Evolutionary conservation across 1,284 basidiomycete genomes (phyloP).

Genomic region (Rhizoctonia solani): DNA sequence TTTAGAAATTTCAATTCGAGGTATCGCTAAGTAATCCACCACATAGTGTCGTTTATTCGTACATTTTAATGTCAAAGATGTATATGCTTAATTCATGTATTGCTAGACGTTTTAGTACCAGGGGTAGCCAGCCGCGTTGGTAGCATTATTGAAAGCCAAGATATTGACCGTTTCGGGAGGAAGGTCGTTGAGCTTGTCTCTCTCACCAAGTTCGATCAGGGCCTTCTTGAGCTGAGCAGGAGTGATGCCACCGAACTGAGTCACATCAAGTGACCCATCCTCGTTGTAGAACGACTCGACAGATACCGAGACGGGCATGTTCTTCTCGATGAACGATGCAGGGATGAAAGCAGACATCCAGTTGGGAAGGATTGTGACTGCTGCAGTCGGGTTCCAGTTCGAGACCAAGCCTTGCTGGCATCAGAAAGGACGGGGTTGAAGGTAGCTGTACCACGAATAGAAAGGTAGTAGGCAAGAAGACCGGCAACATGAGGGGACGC

Average conservation of each 20-base stretch:
- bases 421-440: slow-evolving; percentile 57
- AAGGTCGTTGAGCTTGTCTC: slow-evolving; percentile 56
- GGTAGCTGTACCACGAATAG: slow-evolving; percentile 67
- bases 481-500: slow-evolving; percentile 68
- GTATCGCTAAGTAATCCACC: too few relatives aligned
- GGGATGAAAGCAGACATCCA: slow-evolving; percentile 41
- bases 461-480: slow-evolving; percentile 82
- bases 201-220: slow-evolving; percentile 64
- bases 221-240: slow-evolving; percentile 77
- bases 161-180: slow-evolving; percentile 67
- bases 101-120: too few relatives aligned
- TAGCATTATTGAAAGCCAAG: slow-evolving; percentile 83
- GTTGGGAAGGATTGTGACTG: slow-evolving; percentile 45
- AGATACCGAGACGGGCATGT: slow-evolving; percentile 41
- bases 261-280: slow-evolving; percentile 34
- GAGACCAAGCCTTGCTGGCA: slow-evolving; percentile 33
- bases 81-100: too few relatives aligned
- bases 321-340: slow-evolving; percentile 40
- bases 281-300: slow-evolving; percentile 42
- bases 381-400: slow-evolving; percentile 43
- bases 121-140: slow-evolving; percentile 41
- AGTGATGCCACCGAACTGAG: slow-evolving; percentile 49
- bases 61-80: too few relatives aligned
- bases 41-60: too few relatives aligned
- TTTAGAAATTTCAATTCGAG: too few relatives aligned